phyloP scores from a whole-genome alignment of 2,329 filamentous ascomycete genomes.

The Endoconidiophora polonica region DNA sequence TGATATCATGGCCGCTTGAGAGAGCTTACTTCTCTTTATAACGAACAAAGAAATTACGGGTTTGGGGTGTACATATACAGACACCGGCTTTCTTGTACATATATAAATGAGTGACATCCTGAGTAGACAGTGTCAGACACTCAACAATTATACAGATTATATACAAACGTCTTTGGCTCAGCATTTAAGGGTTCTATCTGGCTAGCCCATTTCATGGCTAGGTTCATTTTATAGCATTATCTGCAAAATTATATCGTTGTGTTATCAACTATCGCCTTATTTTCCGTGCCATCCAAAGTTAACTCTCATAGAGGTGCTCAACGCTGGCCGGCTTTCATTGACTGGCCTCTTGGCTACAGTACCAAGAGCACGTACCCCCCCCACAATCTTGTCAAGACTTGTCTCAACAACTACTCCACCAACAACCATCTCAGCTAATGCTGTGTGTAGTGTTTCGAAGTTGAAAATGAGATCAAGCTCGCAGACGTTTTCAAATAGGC shows the following conservation, averaged over 20 bases:
- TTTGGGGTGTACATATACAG: no score
- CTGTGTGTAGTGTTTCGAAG: constrained; percentile 88
- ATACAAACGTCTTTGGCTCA: no score
- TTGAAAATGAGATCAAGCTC: constrained; percentile 98
- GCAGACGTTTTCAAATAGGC: constrained; percentile 95
- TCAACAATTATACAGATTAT: neutral
- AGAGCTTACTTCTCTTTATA: no score
- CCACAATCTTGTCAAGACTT: constrained; percentile 70
- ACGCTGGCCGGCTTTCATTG: constrained; percentile 45
- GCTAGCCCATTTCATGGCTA: no score
- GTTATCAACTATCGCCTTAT: constrained; percentile 15
- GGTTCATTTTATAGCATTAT: no score
- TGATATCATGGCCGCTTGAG: no score
- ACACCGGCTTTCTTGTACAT: no score
- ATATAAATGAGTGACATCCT: no score
- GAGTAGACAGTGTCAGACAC: neutral
- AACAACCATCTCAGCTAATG: constrained; percentile 84
- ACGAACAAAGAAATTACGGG: neutral
- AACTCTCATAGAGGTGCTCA: constrained; percentile 37
- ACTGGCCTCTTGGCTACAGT: constrained; percentile 64
- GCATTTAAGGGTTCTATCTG: no score
- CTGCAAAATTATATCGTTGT: no score
- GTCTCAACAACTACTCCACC: constrained; percentile 92
- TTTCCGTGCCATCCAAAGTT: constrained; percentile 39
- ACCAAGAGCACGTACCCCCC: constrained; percentile 64